Base-by-base conservation (phyloP, 768 basidiomycete genomes). In the Hericium rajendrae region DNA sequence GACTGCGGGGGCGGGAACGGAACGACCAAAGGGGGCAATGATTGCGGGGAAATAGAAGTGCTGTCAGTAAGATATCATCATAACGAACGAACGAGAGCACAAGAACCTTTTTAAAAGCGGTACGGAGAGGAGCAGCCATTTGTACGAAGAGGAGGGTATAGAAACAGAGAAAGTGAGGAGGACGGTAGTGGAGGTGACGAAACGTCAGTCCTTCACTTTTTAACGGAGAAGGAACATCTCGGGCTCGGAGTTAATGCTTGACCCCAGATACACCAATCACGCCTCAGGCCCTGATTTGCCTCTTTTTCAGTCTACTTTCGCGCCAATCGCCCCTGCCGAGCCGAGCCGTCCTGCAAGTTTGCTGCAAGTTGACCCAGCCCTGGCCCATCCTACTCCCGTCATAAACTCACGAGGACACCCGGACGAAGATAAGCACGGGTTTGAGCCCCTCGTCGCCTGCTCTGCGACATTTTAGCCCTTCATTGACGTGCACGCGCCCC, bases 1-100 rank as follows among this genome's bases (percentile, higher is more conserved):
- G 63, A 24, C 58, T 59, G 55, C 56, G 13, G 49, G 43, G n/a
- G 16, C 43, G 43, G 43, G 43, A 46, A 46, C n/a, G 43, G 43
- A 18, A 46, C 32, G 32, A 8, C 32, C 32, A 32, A 32, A 32
- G 32, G 32, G 9, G 32, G 32, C 32, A 32, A 32, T 32, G 32
- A 6, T 32, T 6, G 32, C 6, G 32, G 32, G 32, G 32, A 32
- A 32, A 32, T 32, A 6, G 32, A 32, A 32, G 32, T 8, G 32
- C 6, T 32, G 32, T 32, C 6, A 32, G 5, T 32, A 32, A 32
- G 32, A 32, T 32, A 32, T 10, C 32, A 32, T 32, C 26, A 26
- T 5, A 26, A 46, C n/a, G 12, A n/a, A 11, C 9, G 15, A 4
- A 46, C 8, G 16, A 46, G 6, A 20, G 43, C 4, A 46, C 8